Base-by-base conservation (phyloP, 2,329 filamentous ascomycete genomes). In the Sporothrix dimorphospora region DNA sequence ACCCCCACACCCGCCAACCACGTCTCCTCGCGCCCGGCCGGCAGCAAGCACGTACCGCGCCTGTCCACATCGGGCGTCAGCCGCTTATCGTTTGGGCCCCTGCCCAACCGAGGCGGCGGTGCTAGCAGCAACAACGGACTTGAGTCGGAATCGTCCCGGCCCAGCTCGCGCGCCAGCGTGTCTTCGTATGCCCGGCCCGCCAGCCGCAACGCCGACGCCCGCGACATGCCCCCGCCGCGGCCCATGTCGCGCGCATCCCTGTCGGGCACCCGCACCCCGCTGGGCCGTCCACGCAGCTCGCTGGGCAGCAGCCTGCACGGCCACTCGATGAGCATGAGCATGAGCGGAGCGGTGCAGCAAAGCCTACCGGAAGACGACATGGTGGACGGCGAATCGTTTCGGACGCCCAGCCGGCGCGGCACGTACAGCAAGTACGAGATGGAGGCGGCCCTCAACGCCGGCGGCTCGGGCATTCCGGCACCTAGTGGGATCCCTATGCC, bases 241-340 rank as follows among this genome's bases (percentile, higher is more conserved):
- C 90, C 91, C 9, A 85, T 88, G 75, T 92, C 90, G 77, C 88
- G 91, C 67, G 85, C 89, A 49, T 92, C 90, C 74, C 79, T 89
- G 19, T 82, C 83, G 4, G 85, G 89, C 6, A 80, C 87, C 9
- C 87, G 91, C 73, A 92, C 91, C 14, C 90, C 92, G 0, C 81
- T 93, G 70, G 88, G 88, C 34, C 88, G 92, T 70, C 91, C 92
- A 21, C 86, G 91, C 67, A 93, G 91, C 67, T 94, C 92, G 16
- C 84, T 94, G 75, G 88, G 89, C 72, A 88, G 91, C 71, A 89
- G 88, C 74, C 82, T 87, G 12, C 87, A 90, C 75, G 84, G 86
- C 4, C 86, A 89, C 75, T 87, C 87, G 14, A 81, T 86, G 68
- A 90, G 87, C 77, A 84, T 90, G 78, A 87, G 86, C 75, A 82